Conservation (phyloP, 2,329 filamentous ascomycete genomes). For the Intubia oerlemansii region DNA sequence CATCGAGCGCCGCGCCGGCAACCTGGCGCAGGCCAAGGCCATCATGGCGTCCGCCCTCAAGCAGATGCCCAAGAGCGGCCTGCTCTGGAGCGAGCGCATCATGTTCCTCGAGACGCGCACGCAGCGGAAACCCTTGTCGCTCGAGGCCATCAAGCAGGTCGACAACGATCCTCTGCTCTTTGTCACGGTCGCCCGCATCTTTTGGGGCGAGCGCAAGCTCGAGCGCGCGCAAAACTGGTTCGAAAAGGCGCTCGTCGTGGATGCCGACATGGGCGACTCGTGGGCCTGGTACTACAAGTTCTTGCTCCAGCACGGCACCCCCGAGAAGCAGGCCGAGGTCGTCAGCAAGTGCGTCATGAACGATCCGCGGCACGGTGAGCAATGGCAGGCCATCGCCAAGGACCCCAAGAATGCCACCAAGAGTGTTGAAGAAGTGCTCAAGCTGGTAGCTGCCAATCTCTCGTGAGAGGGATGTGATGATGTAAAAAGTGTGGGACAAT, state of each 20-base stretch:
- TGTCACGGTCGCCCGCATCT: constrained; percentile 80
- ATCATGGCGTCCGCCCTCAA: constrained; percentile 88
- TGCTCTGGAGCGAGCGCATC: constrained; percentile 87
- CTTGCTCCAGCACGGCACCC: constrained; percentile 73
- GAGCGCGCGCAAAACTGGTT: constrained; percentile 97
- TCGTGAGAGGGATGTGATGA: no score
- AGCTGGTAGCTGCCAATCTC: constrained; percentile 43
- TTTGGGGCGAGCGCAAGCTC: constrained; percentile 81
- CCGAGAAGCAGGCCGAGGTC: constrained; percentile 78
- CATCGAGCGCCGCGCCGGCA: constrained; percentile 72
- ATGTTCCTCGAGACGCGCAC: constrained; percentile 84
- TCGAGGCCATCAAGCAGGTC: constrained; percentile 93
- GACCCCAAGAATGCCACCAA: constrained; percentile 61
- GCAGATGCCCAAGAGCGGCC: constrained; percentile 68
- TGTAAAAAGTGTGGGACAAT: no score
- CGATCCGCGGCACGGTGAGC: constrained; percentile 81
- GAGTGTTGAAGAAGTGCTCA: constrained; percentile 60
- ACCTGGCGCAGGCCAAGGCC: constrained; percentile 63
- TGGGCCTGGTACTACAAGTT: constrained; percentile 99
- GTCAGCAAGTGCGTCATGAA: constrained; percentile 58
- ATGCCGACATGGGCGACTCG: constrained; percentile 71
- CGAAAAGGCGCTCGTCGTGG: constrained; percentile 77
- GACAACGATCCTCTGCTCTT: constrained; percentile 82
- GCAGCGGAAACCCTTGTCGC: constrained; percentile 71
- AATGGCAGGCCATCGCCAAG: constrained; percentile 76